Evolutionary conservation across 352 stramenopile genomes (phyloP), one percentile per base, ranked within the genome.

Genomic region (Halophytophthora polymorphica): DNA sequence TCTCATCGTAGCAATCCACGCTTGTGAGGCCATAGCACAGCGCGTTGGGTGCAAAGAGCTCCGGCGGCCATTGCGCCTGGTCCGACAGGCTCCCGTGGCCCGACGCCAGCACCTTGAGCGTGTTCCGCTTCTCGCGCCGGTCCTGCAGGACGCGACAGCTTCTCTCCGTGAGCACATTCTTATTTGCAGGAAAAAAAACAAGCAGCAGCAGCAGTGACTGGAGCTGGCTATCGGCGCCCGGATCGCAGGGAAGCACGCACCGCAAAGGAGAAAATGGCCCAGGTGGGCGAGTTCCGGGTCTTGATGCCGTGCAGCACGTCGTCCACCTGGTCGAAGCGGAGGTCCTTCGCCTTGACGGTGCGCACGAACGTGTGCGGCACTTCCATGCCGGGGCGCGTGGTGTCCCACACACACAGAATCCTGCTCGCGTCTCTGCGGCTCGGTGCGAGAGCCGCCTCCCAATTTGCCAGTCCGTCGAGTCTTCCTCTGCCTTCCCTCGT

Each of bases 1-100:
- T 75, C 33, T 83, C 70, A 33, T 84, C 72, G 25, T 86, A 73
- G 33, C 80, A 84, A 40, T 90, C 77, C 38, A 93, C 47, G 15
- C 83, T 85, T 33, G 61, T 86, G 31, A 93, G 66, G 18, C 81
- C 85, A 53, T 93, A 95, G 69, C 85, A 93, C 14, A 95, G 67
- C 44, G 83, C 43, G 14, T 77, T 93, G 36, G 81, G 66, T 6
- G 79, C 77, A 43, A 93, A 95, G 15, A 93, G 77, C 64, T 88
- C 80, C 0, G 62, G 45, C 7, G 84, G 84, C 84, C 84, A 95
- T 53, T 81, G 77, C 31, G 60, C 68, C 41, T 74, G 62, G 56
- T 93, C 85, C 39, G 81, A 80, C 25, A 95, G 71, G 39, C 66
- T 76, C 18, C 77, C 80, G 12, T 77, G 58, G 33, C 85, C 85